A percentile compares a stretch with the other conserved stretches of the same genome.
phyloP scores from a whole-genome alignment of 805 yeast genomes.

The Allodekkera sacchari region DNA sequence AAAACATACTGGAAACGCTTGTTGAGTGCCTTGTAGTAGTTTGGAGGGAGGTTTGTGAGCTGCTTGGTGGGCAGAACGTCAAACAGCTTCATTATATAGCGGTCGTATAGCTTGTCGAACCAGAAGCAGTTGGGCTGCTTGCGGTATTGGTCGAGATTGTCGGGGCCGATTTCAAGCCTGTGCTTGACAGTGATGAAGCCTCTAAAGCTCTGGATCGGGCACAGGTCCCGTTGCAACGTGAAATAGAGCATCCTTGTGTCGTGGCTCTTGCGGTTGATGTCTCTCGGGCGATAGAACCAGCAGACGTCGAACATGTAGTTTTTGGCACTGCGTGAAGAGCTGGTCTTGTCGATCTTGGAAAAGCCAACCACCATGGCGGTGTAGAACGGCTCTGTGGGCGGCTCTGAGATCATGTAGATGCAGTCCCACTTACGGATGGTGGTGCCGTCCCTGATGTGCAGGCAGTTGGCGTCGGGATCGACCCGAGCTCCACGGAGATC shows the following conservation, averaged over 20 bases:
- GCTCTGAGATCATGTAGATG: slow-evolving; percentile 81
- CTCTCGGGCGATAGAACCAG: slow-evolving; percentile 89
- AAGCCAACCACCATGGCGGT: slow-evolving; percentile 81
- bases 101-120: slow-evolving; percentile 77
- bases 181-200: slow-evolving; percentile 71
- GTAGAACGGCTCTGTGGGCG: slow-evolving; percentile 91
- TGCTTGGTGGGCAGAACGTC: slow-evolving; percentile 62
- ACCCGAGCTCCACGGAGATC: slow-evolving; percentile 36
- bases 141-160: slow-evolving; percentile 46
- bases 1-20: slow-evolving; percentile 68
- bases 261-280: slow-evolving; percentile 54
- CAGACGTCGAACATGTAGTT: slow-evolving; percentile 61
- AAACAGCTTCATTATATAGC: slow-evolving; percentile 76
- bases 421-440: slow-evolving; percentile 48
- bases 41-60: slow-evolving; percentile 49
- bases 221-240: slow-evolving; percentile 77
- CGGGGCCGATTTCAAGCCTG: slow-evolving; percentile 57
- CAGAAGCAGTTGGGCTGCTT: slow-evolving; percentile 64
- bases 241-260: slow-evolving; percentile 77
- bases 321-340: slow-evolving; percentile 35
- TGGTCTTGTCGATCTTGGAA: slow-evolving; percentile 29
- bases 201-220: slow-evolving; percentile 67
- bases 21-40: slow-evolving; percentile 52
- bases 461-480: slow-evolving; percentile 22
- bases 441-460: slow-evolving; percentile 32